Evolutionary conservation across 2,329 filamentous ascomycete species (phyloP).

Genomic region (Fusarium mexicanum): DNA sequence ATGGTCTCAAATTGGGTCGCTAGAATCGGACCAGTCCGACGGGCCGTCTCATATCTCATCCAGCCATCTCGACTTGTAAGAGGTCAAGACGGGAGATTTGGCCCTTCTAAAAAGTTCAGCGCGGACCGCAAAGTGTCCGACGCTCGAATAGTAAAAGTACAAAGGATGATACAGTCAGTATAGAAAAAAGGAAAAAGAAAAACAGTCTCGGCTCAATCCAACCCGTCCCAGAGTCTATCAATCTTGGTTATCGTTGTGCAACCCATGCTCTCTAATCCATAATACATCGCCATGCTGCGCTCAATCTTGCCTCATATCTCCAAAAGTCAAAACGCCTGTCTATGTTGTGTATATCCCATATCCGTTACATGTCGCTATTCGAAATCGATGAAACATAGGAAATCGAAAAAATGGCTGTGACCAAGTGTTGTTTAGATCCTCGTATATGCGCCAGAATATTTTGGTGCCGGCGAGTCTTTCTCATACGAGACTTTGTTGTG

Average conservation of each 20-base stretch:
- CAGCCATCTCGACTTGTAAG: constrained; percentile 16
- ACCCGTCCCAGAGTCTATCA: constrained; percentile 15
- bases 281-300: constrained; percentile 31
- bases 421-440: neutral
- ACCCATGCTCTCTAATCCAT: constrained; percentile 24
- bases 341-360: constrained; percentile 26
- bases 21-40: constrained; percentile 24
- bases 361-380: constrained; percentile 29
- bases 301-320: constrained; percentile 15
- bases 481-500: constrained; percentile 47
- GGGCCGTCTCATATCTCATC: constrained; percentile 19
- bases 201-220: constrained; percentile 13
- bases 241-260: constrained; percentile 8
- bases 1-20: constrained; percentile 21
- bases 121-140: constrained; percentile 12
- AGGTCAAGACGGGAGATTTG: constrained; percentile 30
- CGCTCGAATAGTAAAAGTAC: constrained; percentile 25
- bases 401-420: neutral
- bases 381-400: constrained; percentile 10
- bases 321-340: constrained; percentile 35
- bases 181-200: neutral
- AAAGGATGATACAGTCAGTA: constrained; percentile 10
- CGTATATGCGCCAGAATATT: constrained; percentile 40
- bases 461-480: constrained; percentile 44
- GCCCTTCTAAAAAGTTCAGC: constrained; percentile 20